phyloP scores from a whole-genome alignment of 768 basidiomycete genomes.

The Boletus subparvulus region DNA sequence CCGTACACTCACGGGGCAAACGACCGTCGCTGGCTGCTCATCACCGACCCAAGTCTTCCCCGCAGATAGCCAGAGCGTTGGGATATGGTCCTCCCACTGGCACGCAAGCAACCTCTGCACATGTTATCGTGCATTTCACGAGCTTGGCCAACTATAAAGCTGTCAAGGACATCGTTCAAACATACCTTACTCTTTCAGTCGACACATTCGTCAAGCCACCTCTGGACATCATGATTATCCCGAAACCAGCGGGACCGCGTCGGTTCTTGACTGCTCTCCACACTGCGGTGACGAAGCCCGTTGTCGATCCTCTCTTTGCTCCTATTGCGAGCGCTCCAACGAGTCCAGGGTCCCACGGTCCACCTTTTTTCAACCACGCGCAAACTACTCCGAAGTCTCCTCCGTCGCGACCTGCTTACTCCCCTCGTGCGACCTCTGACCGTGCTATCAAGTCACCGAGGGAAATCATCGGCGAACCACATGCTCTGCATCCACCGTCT shows the following conservation, averaged over 20 bases:
- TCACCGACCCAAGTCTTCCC: constrained; percentile 78
- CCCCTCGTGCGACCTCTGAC: constrained; percentile 60
- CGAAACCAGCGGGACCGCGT: constrained; percentile 95
- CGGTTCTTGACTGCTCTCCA: constrained; percentile 90
- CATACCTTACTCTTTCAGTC: constrained; percentile 43
- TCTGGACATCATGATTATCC: constrained; percentile 94
- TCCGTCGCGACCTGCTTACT: constrained; percentile 40
- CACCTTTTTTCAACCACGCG: constrained; percentile 41
- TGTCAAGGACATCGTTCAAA: constrained; percentile 83
- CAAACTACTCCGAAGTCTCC: constrained; percentile 43
- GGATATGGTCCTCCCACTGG: constrained; percentile 35
- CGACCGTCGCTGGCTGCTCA: constrained; percentile 66
- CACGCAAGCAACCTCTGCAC: constrained; percentile 33
- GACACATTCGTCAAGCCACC: constrained; percentile 47
- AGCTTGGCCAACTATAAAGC: constrained; percentile 85
- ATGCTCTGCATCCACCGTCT: constrained; percentile 56
- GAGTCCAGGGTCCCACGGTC: constrained; percentile 62
- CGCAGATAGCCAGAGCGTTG: constrained; percentile 65
- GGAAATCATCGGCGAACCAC: constrained; percentile 40
- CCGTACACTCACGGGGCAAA: constrained; percentile 47
- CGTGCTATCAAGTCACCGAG: constrained; percentile 57
- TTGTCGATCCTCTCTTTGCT: constrained; percentile 86
- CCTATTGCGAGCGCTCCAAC: constrained; percentile 94
- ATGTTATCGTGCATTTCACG: constrained; percentile 81
- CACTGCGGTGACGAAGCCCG: constrained; percentile 82